Evolutionary conservation across 371 early-diverging fungal species (phyloP).

Genomic region (Coemansia sp.): DNA sequence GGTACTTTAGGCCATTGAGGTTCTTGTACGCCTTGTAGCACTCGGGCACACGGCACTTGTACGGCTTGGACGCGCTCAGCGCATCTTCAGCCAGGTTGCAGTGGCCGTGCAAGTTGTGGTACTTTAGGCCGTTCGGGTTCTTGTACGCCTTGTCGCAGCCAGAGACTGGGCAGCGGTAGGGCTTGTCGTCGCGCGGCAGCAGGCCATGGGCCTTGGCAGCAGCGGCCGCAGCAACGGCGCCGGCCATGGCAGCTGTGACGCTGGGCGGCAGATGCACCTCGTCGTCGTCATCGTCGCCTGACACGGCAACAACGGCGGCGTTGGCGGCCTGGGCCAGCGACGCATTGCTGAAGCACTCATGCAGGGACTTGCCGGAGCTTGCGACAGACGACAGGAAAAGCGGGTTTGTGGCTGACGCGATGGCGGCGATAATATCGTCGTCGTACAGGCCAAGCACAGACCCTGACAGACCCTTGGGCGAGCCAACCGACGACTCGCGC

Average conservation of each 20-base stretch:
- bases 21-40: constrained; percentile 97
- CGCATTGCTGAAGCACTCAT: constrained; percentile 11
- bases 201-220: constrained; percentile 52
- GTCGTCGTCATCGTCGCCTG: constrained; percentile 45
- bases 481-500: constrained; percentile 8
- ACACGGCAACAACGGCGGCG: constrained; percentile 37
- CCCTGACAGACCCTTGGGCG: constrained; percentile 12
- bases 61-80: constrained; percentile 73
- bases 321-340: constrained; percentile 37
- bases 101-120: constrained; percentile 88
- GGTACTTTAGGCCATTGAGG: constrained; percentile 95
- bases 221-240: constrained; percentile 52
- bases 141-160: constrained; percentile 96
- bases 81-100: constrained; percentile 58
- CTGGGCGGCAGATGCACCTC: constrained; percentile 52
- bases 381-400: constrained; percentile 46
- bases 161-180: constrained; percentile 75
- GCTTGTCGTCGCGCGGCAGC: constrained; percentile 61
- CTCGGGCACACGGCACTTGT: constrained; percentile 77
- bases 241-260: constrained; percentile 55
- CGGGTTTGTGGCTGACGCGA: constrained; percentile 53
- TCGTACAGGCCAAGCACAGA: constrained; percentile 51
- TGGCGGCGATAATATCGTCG: constrained; percentile 55
- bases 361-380: neutral
- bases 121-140: constrained; percentile 97